Conservation (phyloP, 371 early-diverging fungal genomes). For the Amoeboaphelidium protococcarum region DNA sequence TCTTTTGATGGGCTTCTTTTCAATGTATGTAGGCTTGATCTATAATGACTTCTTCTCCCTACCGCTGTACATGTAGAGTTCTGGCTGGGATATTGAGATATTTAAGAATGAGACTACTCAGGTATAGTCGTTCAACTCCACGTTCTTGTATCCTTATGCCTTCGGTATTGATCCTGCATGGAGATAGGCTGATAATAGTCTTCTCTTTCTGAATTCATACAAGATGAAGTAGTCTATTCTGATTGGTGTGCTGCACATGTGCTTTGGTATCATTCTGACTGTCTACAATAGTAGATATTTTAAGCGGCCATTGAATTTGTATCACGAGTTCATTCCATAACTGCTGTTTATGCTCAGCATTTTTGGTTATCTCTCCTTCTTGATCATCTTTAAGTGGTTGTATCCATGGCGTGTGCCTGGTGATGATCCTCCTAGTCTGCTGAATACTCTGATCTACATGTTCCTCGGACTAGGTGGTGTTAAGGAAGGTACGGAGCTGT, state of each 20-base stretch:
- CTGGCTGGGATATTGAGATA: slow-evolving; percentile 37
- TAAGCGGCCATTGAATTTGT: slow-evolving; percentile 47
- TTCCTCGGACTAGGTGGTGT: slow-evolving; percentile 88
- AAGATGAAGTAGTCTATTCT: slow-evolving; percentile 99
- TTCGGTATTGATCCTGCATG: slow-evolving; percentile 57
- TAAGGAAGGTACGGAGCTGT: slow-evolving; percentile 35
- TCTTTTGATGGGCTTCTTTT: slow-evolving; percentile 83
- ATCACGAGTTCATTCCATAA: slow-evolving; percentile 80
- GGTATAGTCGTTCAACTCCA: no score
- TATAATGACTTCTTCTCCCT: slow-evolving; percentile 95
- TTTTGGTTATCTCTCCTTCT: slow-evolving; percentile 82
- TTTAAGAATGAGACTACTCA: no score
- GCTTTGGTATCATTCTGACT: slow-evolving; percentile 72
- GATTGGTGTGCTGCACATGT: slow-evolving; percentile 94
- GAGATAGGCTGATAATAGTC: slow-evolving; percentile 76
- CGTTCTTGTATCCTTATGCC: slow-evolving; percentile 16
- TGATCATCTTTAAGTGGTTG: slow-evolving; percentile 96
- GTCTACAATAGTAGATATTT: slow-evolving; percentile 77
- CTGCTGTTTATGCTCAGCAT: slow-evolving; percentile 70
- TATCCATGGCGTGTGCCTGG: slow-evolving; percentile 35
- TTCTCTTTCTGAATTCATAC: slow-evolving; percentile 92
- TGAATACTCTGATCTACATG: slow-evolving; percentile 97
- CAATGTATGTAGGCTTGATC: slow-evolving; percentile 88
- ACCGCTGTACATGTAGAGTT: slow-evolving; percentile 38
- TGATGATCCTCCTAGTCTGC: slow-evolving; percentile 65